Percentiles rank a stretch among this genome's conserved stretches.
These are phyloP conservation scores for Protostelium mycophagum DNA, from an alignment of 78 protist species.

Conservation along the genomic window DNA sequence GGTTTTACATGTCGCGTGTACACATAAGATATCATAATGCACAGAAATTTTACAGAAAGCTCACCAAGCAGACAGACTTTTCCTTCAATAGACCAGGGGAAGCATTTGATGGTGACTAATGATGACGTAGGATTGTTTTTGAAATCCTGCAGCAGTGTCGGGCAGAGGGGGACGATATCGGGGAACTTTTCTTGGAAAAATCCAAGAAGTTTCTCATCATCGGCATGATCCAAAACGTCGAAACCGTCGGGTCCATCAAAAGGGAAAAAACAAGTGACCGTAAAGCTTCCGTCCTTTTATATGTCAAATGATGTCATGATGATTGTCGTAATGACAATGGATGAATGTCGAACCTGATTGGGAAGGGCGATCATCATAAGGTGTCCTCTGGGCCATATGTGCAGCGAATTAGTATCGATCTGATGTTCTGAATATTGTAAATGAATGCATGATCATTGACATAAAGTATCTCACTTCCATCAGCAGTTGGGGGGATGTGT, in stretches of 20 bases:
- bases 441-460: background rate
- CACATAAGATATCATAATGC: too few relatives aligned
- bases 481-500: constrained; percentile 57
- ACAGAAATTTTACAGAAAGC: too few relatives aligned
- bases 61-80: constrained; percentile 28
- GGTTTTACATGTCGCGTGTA: too few relatives aligned
- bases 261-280: constrained; percentile 84
- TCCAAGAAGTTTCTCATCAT: background rate
- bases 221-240: background rate
- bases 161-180: constrained; percentile 57
- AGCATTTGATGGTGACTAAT: constrained; percentile 55
- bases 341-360: constrained; percentile 23
- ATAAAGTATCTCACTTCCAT: constrained; percentile 5
- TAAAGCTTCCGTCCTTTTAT: constrained; percentile 63
- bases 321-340: background rate
- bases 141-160: constrained; percentile 36
- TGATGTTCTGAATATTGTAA: background rate
- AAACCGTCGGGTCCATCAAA: constrained; percentile 49
- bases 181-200: constrained; percentile 50
- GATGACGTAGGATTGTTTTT: constrained; percentile 41
- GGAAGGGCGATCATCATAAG: constrained; percentile 89
- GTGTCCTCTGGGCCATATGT: constrained; percentile 89
- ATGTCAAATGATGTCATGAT: background rate
- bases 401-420: constrained; percentile 62
- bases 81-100: constrained; percentile 23